Evolutionary conservation across 345 rosid genomes (phyloP), one percentile per base, ranked within the genome.

Genomic region (Eucalyptus marginata): DNA sequence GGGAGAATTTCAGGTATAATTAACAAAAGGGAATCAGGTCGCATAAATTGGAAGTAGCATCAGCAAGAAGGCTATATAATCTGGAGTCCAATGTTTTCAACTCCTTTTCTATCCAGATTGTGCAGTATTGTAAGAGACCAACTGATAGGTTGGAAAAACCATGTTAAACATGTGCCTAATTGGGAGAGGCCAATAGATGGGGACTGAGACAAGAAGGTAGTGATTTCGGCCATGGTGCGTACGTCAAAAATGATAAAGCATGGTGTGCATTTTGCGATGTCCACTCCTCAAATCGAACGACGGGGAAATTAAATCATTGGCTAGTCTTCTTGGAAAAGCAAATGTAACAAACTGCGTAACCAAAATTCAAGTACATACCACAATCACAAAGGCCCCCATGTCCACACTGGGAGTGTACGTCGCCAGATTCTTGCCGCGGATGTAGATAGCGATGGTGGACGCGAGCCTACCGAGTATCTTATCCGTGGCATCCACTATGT

Each of bases 331-430:
- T 22, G 9, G 84, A 20, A 9, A 20, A 40, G 46, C 3, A 9
- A 71, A 71, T 68, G 80, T 22, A 8, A 68, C 22, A 33, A 17
- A 68, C 4, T 3, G 80, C 44, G 43, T 18, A 36, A 3, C 83
- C 83, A 40, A 40, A 36, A 71, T 71, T 71, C 46, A 88, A 89
- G 59, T 84, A 87, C 96, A 90, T 95, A 97, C 99, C 99, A 97
- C 99, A 91, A 98, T 95, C 83, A 98, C 99, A 91, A 96, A 98
- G 6, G 99, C 97, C 71, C 99, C 99, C 99, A 96, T 96, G 95
- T 98, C 99, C 3, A 98, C 99, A 90, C 99, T 97, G 51, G 99
- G 99, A 92, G 99, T 98, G 94, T 91, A 98, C 7, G 98, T 94
- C 7, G 96, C 92, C 89, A 98, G 94, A 91, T 97, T 94, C 96